phyloP scores from a whole-genome alignment of 768 basidiomycete species.

The Mycena crocata region DNA sequence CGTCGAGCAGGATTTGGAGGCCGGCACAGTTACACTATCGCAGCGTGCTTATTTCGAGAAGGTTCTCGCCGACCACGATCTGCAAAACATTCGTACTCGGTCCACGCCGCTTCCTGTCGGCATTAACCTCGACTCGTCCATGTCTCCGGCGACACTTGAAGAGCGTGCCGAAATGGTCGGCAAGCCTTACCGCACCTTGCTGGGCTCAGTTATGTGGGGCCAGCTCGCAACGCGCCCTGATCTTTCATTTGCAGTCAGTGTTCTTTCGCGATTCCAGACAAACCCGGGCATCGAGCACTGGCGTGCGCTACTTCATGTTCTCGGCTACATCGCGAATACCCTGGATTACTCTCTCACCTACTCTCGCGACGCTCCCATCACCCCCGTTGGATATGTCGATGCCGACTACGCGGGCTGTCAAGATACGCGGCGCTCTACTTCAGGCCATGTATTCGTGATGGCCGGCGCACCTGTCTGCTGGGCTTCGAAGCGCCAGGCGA shows the following conservation, averaged over 20 bases:
- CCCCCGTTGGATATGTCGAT: conserved; percentile 22
- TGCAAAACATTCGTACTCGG: not conserved
- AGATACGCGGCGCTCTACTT: conserved; percentile 37
- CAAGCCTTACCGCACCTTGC: not conserved
- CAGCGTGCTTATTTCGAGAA: conserved; percentile 18
- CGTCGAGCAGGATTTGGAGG: conserved; percentile 7
- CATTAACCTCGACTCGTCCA: not conserved
- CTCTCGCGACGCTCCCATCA: not conserved
- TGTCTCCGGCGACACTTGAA: not conserved
- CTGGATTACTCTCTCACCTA: not conserved
- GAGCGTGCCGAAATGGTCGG: not conserved
- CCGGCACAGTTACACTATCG: not conserved
- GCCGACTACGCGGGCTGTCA: conserved; percentile 40
- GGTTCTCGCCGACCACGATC: conserved; percentile 1
- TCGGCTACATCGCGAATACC: conserved; percentile 4
- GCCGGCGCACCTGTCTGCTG: conserved; percentile 39
- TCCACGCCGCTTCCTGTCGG: conserved; percentile 1
- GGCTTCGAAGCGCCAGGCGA: conserved; percentile 26
- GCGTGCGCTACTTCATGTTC: not conserved
- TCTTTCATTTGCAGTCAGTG: conserved; percentile 1
- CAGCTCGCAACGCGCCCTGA: conserved; percentile 5
- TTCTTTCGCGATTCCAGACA: not conserved
- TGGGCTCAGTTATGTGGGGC: conserved; percentile 10
- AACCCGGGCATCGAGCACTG: conserved; percentile 11
- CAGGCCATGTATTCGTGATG: conserved; percentile 38